Base-by-base conservation (phyloP, 371 early-diverging fungal genomes). In the Catenaria anguillulae region DNA sequence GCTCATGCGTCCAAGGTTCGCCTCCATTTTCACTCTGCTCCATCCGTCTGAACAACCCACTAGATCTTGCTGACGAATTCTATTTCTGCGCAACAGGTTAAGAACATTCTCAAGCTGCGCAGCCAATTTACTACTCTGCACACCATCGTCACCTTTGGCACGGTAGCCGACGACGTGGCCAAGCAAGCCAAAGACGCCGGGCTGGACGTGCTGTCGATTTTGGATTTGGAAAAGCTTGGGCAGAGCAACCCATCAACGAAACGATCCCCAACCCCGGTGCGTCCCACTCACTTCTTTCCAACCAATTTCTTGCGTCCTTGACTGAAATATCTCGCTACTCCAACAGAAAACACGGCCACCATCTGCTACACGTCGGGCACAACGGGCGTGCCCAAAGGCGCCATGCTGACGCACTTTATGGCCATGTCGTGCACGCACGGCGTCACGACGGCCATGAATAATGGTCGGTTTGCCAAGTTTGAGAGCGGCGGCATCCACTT, bases 351-450 rank as follows among this genome's bases (percentile, higher is more conserved):
- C n/a, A n/a, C 85, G 56, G 88, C 91, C 67, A 83, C 90, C 71
- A 87, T 97, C 70, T 90, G 92, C 81, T 97, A 95, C 73, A 95
- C 98, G 24, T 90, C 92, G 45, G 99, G 99, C 54, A 88, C 90
- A 2, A 89, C 91, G 8, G 98, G 98, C 37, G 10, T 17, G 40
- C 88, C 93, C 37, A 94, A 93, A 73, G 95, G 93, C 66, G 89
- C 91, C 13, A 71, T 89, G 68, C 69, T 93, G 26, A 77, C 85
- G 24, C 93, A 94, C 71, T 75, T 76, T 59, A 90, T 89, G 68
- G 71, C 97, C 66, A 79, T 94, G 59, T 81, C 83, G 8, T 65
- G 70, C 29, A 36, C 26, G 29, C 24, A 50, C 52, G 8, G 21
- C 29, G 64, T 68, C 56, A 61, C 64, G 59, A 54, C 61, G 58